Base-by-base conservation (phyloP, 306 rosid genomes). In the Mimosa bimucronata region DNA sequence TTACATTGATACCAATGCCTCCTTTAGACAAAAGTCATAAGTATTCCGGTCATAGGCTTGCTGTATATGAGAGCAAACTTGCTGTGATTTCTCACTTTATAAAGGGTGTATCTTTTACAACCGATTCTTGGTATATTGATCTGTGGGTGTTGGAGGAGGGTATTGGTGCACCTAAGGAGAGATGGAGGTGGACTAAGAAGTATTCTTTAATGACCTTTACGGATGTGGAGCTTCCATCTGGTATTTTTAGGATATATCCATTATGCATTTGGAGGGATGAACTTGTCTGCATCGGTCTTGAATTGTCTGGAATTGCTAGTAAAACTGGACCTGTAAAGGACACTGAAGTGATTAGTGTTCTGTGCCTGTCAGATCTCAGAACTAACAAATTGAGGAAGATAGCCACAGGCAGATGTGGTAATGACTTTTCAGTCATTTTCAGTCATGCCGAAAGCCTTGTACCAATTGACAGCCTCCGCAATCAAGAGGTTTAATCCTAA, bases 391-490 rank as follows among this genome's bases (percentile, higher is more conserved):
- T 26, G 66, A 26, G 31, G 66, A 60, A 60, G 34, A 12, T 60
- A 2, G 37, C 18, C 23, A 3, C 37, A 1, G 16, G 34, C 34
- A 60, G 37, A 4, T 13, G 37, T 26, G 1, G 19, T 5, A 60
- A 25, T 25, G 31, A 25, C 9, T 58, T 58, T 25, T 58, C 65
- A 11, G 65, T 58, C 26, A 58, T 58, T 13, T 60, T 60, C 9
- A 60, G 28, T 60, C 66, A 65, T 66, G 25, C 14, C 6, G 71
- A 82, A 40, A 82, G 66, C 81, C 82, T 82, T 38, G 76, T 77
- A 11, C 79, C 75, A 0, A 25, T 77, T 66, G 2, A 4, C 68
- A 71, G 37, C 38, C 15, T 12, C 40, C 3, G 50, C 69, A 19
- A 26, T 44, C 31, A 6, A 58, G 18, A 58, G 65, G 31, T 25